Evolutionary conservation across 225 moss, liverwort and hornwort genomes (phyloP), one percentile per base, ranked within the genome.

Genomic region (Physcomitrium patens): DNA sequence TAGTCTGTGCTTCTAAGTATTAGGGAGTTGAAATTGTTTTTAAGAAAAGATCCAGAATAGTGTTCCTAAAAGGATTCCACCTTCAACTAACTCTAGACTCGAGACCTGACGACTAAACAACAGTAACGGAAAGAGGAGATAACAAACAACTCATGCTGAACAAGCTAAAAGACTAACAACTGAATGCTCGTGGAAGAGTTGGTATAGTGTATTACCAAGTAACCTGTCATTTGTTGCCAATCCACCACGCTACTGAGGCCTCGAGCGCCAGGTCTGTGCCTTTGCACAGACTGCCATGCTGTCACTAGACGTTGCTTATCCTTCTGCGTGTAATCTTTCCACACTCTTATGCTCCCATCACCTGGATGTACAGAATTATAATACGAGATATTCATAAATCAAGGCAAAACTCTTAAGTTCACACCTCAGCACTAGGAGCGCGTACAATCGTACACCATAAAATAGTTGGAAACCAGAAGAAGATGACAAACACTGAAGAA

Each of bases 221-320:
- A 86, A 60, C 97, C 97, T 23, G 97, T 86, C 73, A 83, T 87
- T 71, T 97, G 97, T 67, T 97, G 97, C 97, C 97, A 97, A 78
- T 94, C 97, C 59, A 97, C 93, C 42, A 97, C 94, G 69, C 90
- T 92, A 85, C 67, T 93, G 37, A 89, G 84, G 65, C 94, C 82
- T 63, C 90, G 89, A 53, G 91, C 90, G 67, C 94, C 93, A 68
- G 92, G 97, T 68, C 87, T 85, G 50, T 94, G 91, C 28, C 97
- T 94, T 60, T 94, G 94, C 49, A 97, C 86, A 71, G 97, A 87
- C 76, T 97, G 97, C 90, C 92, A 97, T 37, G 97, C 91, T 63
- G 97, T 87, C 72, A 93, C 91, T 48, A 97, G 86, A 60, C 87
- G 89, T 56, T 90, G 94, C 7, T 91, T 86, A 66, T 86, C 91